Percentiles rank a stretch among this genome's conserved stretches.
Evolutionary conservation across 192 early-diverging fungal genomes (phyloP).

Genomic region (Lobosporangium transversale): DNA sequence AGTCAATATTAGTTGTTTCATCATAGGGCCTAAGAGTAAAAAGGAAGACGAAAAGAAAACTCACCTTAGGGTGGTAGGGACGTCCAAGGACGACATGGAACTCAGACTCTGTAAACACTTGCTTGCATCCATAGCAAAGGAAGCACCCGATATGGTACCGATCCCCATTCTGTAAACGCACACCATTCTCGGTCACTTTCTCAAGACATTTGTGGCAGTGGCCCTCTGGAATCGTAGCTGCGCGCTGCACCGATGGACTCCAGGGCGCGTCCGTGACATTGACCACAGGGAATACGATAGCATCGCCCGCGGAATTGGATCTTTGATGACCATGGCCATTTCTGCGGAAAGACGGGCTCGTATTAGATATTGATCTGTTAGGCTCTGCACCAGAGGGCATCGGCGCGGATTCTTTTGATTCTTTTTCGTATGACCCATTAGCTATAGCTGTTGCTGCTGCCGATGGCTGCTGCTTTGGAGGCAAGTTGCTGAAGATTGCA

Average conservation of each 20-base stretch:
- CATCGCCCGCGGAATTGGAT: slow-evolving; percentile 43
- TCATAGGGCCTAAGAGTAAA: background rate
- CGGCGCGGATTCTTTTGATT: slow-evolving; percentile 4
- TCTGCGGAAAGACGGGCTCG: no score
- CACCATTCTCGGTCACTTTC: slow-evolving; percentile 49
- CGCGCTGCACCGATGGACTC: slow-evolving; percentile 14
- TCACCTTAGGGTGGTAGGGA: slow-evolving; percentile 56
- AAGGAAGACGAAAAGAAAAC: slow-evolving; percentile 4
- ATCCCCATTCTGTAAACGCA: slow-evolving; percentile 51
- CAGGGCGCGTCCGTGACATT: slow-evolving; percentile 3
- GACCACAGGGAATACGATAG: slow-evolving; percentile 23
- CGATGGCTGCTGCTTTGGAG: background rate
- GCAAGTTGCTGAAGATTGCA: background rate
- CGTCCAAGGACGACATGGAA: slow-evolving; percentile 52
- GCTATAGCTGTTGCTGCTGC: background rate
- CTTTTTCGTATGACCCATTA: no score
- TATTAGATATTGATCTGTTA: slow-evolving; percentile 9
- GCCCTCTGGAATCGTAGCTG: slow-evolving; percentile 14
- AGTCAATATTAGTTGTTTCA: background rate
- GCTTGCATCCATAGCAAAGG: slow-evolving; percentile 54
- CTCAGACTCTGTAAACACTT: slow-evolving; percentile 56
- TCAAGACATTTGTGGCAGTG: slow-evolving; percentile 56
- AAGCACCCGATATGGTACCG: slow-evolving; percentile 58
- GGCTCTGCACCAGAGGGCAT: background rate
- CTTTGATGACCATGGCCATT: slow-evolving; percentile 40